Evolutionary conservation across 192 early-diverging fungal genomes (phyloP), one percentile per base, ranked within the genome.

Genomic region (Entophlyctis helioformis): DNA sequence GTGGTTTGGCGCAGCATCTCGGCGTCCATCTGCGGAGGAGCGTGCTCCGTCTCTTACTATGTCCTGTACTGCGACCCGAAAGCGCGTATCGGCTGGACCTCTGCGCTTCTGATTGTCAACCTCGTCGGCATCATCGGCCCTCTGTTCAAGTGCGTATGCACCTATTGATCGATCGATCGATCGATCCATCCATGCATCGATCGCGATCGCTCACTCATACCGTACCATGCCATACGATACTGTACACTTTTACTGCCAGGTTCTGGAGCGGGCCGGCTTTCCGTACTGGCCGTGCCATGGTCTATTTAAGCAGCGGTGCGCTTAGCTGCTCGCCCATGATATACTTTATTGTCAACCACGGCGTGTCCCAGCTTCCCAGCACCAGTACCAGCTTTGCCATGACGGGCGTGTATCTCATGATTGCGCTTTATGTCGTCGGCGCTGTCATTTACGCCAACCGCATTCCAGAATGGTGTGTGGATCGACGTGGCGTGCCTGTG

Each of bases 41-140:
- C 36, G 10, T 9, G 22, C 5, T 8, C 55, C 22, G 25, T 44
- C 9, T 24, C 46, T 16, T 57, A 57, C 22, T 44, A 32, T 32
- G 31, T 50, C 20, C 28, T 47, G 10, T 43, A 57, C 31, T 57
- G 55, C 32, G 16, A 57, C 34, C 4, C 31, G 6, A 21, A 9
- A 10, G 7, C 42, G 10, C 25, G 46, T 16, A 35, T n/a, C 15
- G 21, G 13, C 16, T 48, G 46, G 36, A 11, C 50, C 1, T 1
- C 24, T 7, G 19, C 33, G 20, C 45, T 61, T 22, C 13, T 46
- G 13, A 20, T 28, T 3, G 31, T 48, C 13, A 55, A 54, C 46
- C 19, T 44, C 15, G 59, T 61, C 0, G 59, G 59, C 6, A 27
- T 61, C 22, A 5, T 61, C 45, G 59, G 59, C 3, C 59, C 59